phyloP scores from a whole-genome alignment of 257 asterid genomes.

The Cinchona pubescens region DNA sequence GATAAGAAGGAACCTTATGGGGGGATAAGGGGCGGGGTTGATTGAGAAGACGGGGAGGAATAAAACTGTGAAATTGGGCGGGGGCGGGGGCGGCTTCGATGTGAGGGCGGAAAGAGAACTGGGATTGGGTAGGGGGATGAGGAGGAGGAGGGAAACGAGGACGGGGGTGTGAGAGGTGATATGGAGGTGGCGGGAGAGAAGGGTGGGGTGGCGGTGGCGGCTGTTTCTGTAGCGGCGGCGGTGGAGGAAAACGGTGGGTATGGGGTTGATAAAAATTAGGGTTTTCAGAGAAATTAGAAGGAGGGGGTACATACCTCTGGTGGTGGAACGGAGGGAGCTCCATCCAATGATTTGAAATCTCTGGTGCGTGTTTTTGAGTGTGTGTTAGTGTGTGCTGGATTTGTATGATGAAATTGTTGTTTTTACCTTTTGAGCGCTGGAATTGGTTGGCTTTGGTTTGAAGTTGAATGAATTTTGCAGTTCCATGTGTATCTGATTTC shows the following conservation, averaged over 20 bases:
- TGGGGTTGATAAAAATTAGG: constrained; percentile 24
- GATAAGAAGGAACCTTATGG: constrained; percentile 19
- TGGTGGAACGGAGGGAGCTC: constrained; percentile 35
- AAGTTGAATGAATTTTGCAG: too few relatives aligned
- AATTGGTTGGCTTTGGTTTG: too few relatives aligned
- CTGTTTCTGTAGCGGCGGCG: constrained; percentile 32
- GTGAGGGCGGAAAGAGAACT: constrained; percentile 29
- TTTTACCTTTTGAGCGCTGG: too few relatives aligned
- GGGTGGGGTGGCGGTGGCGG: constrained; percentile 24
- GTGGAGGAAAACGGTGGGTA: constrained; percentile 29
- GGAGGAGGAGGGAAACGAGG: constrained; percentile 25
- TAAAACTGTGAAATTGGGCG: constrained; percentile 35
- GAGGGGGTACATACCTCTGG: constrained; percentile 48
- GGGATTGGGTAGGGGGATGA: constrained; percentile 23
- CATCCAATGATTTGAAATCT: constrained; percentile 7
- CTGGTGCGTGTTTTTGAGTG: neutral
- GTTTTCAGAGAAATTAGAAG: constrained; percentile 16
- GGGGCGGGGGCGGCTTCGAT: neutral
- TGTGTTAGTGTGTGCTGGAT: neutral
- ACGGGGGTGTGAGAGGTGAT: constrained; percentile 29
- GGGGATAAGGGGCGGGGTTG: constrained; percentile 24
- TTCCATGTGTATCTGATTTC: too few relatives aligned
- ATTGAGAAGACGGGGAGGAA: constrained; percentile 34
- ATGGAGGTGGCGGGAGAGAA: constrained; percentile 32
- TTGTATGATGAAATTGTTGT: neutral